Evolutionary conservation across 108 stramenopile species (phyloP), one percentile per base, ranked within the genome.

Genomic region (Skeletonema grethae): DNA sequence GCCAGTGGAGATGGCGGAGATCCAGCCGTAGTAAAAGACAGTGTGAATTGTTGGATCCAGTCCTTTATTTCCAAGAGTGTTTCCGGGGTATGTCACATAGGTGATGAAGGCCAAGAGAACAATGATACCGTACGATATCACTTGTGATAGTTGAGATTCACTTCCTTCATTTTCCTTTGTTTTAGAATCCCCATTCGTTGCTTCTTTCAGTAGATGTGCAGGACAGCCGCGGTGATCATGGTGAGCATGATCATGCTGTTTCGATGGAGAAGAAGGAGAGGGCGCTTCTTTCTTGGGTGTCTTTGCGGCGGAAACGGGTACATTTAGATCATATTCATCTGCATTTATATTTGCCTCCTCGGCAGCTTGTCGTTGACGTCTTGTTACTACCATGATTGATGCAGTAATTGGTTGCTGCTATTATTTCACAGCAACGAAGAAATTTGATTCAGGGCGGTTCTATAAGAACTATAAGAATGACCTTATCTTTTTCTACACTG

Each of bases 21-120:
- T 86, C 99, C 99, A 99, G 43, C 96, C 99, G 69, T 88, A 98
- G 70, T 96, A 98, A 61, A 90, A 99, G 20, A 99, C 99, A 46
- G 97, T 95, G 48, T 82, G 70, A 55, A 90, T 59, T 16, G 86
- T 91, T 9, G 89, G 86, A 16, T 85, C 77, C 69, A 78, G 67
- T 60, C 80, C 69, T 30, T 63, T 36, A 73, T 75, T 69, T 28
- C 86, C 87, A 43, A 86, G 86, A 3, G 87, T 76, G 8, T 83
- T 72, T 46, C 63, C 68, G 31, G 91, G 90, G 50, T 83, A 58
- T 15, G 87, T 74, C 45, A 77, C 61, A 25, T 75, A 74, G 16
- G 69, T 82, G 69, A 87, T 72, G 25, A 85, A n/a, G 29, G 72
- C 67, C 18, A 87, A 56, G 4, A 82, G 20, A 20, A 74, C 7